Evolutionary conservation across 192 early-diverging fungal genomes (phyloP).

Genomic region (Gamsiella multidivaricata): DNA sequence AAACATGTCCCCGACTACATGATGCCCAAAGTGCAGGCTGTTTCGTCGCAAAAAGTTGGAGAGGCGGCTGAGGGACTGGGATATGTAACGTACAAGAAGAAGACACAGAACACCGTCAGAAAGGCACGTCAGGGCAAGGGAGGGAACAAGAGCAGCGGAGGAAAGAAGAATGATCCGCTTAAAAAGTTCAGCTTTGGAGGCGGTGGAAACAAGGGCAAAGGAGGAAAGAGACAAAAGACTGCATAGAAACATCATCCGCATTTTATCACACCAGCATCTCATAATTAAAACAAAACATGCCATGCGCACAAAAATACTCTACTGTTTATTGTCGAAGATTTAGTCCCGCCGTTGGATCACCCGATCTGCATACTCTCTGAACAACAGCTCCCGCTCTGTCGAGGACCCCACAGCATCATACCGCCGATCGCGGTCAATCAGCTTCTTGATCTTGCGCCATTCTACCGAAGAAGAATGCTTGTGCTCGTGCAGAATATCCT

Average conservation of each 20-base stretch:
- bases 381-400: constrained; percentile 74
- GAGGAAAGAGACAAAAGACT: constrained; percentile 51
- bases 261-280: constrained; percentile 8
- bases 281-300: constrained; percentile 4
- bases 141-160: constrained; percentile 6
- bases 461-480: constrained; percentile 59
- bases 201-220: constrained; percentile 30
- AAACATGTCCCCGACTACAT: constrained; percentile 94
- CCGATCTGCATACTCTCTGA: constrained; percentile 67
- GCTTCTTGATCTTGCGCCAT: constrained; percentile 73
- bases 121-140: constrained; percentile 34
- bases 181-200: constrained; percentile 53
- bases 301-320: not conserved
- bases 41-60: constrained; percentile 48
- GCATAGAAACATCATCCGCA: constrained; percentile 18
- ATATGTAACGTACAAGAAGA: constrained; percentile 42
- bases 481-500: constrained; percentile 59
- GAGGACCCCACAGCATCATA: constrained; percentile 73
- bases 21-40: constrained; percentile 79
- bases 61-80: constrained; percentile 36
- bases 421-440: constrained; percentile 74
- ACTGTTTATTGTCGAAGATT: not conserved
- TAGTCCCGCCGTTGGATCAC: constrained; percentile 47
- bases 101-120: constrained; percentile 39
- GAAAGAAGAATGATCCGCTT: constrained; percentile 54